Percentiles rank a stretch among this genome's conserved stretches.
Conservation (phyloP, 805 yeast species). For the Monosporozyma solicola region DNA sequence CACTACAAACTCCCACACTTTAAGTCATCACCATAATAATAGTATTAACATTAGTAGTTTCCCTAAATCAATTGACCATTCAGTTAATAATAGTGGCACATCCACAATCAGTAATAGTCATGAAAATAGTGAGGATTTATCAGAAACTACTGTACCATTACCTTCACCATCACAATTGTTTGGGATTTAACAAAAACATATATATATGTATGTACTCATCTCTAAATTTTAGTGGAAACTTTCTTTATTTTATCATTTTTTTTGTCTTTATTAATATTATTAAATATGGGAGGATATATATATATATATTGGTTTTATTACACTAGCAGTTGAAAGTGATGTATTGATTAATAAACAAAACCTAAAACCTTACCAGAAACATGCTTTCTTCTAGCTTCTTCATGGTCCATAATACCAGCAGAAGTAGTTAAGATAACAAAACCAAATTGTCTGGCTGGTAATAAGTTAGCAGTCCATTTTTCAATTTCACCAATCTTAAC, state of each 20-base stretch:
- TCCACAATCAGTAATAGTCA: background rate
- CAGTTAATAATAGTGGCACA: background rate
- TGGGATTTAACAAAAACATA: conserved; percentile 4
- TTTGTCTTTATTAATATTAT: background rate
- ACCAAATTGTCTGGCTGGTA: conserved; percentile 99
- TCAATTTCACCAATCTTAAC: conserved; percentile 90
- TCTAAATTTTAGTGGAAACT: background rate
- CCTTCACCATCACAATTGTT: conserved; percentile 16
- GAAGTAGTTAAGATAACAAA: conserved; percentile 95
- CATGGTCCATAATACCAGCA: conserved; percentile 99
- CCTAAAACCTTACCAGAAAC: conserved; percentile 98
- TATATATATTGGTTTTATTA: background rate
- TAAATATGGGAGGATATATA: background rate
- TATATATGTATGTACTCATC: background rate
- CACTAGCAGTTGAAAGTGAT: background rate
- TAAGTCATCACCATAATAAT: background rate
- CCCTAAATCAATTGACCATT: background rate
- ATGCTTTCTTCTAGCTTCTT: conserved; percentile 99
- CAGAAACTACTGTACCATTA: conserved; percentile 5
- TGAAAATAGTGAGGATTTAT: background rate
- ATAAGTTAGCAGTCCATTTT: conserved; percentile 96
- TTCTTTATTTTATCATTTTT: background rate
- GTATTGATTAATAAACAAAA: conserved; percentile 69
- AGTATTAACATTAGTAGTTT: background rate
- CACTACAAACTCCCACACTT: background rate